Evolutionary conservation across 2,329 filamentous ascomycete genomes (phyloP), one percentile per base, ranked within the genome.

Genomic region (Exutisphaerella laricina): DNA sequence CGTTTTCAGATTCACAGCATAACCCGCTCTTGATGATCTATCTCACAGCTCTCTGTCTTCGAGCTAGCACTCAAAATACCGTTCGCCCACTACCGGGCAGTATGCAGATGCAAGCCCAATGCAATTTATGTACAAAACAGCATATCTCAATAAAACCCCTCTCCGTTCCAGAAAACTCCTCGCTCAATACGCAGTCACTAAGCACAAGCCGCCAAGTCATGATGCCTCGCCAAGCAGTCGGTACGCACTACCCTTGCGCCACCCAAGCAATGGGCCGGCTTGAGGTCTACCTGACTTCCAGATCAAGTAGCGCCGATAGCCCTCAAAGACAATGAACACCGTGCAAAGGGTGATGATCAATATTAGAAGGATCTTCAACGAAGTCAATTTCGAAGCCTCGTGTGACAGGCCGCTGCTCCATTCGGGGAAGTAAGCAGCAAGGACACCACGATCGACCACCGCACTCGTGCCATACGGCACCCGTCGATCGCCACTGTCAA

Each of bases 321-420:
- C 37, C 31, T 57, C 54, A 30, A 55, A 61, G 5, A 59, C 32
- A 2, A 59, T 32, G 17, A 58, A 46, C 10, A 55, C 26, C 10
- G 46, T 47, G 22, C 44, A 46, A 21, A 51, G 22, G 12, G 46
- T 47, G 33, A 44, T 49, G 12, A 44, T 45, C 21, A 51, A 14
- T 7, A 58, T 40, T 25, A 57, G 29, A 18, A 58, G 25, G 3
- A 56, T 21, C 43, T 52, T 55, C 8, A 57, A 16, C 6, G 48
- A 42, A 6, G 48, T 36, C 21, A 54, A 32, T 8, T 26, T 36
- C 14, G 26, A 26, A 18, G 53, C 26, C 18, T 41, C 26, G n/a
- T 38, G 25, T 4, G 21, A 29, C 5, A 30, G 29, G 14, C 41
- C 36, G 18, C 42, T 14, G 22, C 34, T 36, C 7, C 47, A 36